Evolutionary conservation across 495 filamentous ascomycete species (phyloP), one percentile per base, ranked within the genome.

Genomic region (Neurospora terricola): DNA sequence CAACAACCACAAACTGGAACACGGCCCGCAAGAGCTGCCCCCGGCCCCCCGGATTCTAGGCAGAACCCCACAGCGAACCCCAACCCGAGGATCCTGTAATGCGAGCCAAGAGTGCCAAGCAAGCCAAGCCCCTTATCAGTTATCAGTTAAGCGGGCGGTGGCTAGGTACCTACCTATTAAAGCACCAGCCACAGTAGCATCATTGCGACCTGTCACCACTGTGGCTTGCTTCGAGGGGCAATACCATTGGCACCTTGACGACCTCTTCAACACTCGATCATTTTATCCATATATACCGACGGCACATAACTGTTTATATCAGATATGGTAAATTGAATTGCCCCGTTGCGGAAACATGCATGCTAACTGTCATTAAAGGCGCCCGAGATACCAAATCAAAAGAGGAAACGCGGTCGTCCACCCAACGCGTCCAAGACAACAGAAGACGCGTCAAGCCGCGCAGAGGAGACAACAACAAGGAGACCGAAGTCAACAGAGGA

Each of bases 401-500:
- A 84, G 72, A 79, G 81, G 37, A 83, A 82, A 74, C 82, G 82
- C 78, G 82, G 83, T 75, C 82, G 81, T 68, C 80, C 76, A 2
- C 45, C 76, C 8, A 80, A 77, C 82, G 81, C 83, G 83, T 83
- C 80, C 66, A 77, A 79, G 72, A 73, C 75, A 36, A 72, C 74
- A 23, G 78, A 72, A 21, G 78, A 75, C 84, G 82, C 81, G 82
- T 82, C 82, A 12, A 37, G 69, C 39, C 77, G 42, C 37, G 27
- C 66, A 59, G 54, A 70, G 5, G 12, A 70, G 39, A 42, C 27
- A 40, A 30, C 39, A 42, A 38, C 30, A 4, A 45, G 36, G 9
- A 71, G 71, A 5, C 3, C 38, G 37, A 48, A 18, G n/a, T 3
- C 72, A n/a, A 43, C 12, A 69, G 71, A 36, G 21, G 8, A 45